These are phyloP conservation scores for Pseudomonodictys pantanalensis DNA, from an alignment of 495 filamentous ascomycete genomes.

Conservation along the genomic window DNA sequence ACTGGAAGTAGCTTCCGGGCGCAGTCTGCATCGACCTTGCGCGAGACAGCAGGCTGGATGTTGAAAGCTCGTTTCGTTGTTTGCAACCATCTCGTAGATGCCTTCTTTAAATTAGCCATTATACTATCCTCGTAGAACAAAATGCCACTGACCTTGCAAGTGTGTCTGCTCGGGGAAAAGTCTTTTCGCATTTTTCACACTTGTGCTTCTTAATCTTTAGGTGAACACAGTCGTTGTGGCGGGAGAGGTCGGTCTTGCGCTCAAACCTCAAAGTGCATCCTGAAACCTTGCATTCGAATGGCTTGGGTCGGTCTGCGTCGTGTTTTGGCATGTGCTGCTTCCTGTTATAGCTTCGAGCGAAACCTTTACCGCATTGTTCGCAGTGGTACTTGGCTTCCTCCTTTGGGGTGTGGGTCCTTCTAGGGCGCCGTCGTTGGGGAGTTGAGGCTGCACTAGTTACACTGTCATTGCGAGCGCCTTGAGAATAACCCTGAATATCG, in stretches of 20 bases:
- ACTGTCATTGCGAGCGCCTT: too few relatives aligned
- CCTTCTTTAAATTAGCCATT: too few relatives aligned
- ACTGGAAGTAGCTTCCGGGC: constrained; percentile 14
- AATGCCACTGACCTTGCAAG: constrained; percentile 71
- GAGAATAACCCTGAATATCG: too few relatives aligned
- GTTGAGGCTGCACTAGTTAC: too few relatives aligned
- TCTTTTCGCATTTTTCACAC: constrained; percentile 68
- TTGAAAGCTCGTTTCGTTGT: constrained; percentile 61
- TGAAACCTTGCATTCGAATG: constrained; percentile 62
- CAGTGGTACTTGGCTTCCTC: constrained; percentile 78
- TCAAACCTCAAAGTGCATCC: constrained; percentile 73
- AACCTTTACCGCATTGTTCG: constrained; percentile 71
- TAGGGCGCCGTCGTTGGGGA: constrained; percentile 49
- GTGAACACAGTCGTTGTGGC: constrained; percentile 74
- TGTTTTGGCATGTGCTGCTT: constrained; percentile 89
- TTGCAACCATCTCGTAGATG: constrained; percentile 80
- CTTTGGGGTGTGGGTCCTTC: constrained; percentile 63
- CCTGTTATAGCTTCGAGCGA: constrained; percentile 86
- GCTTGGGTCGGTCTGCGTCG: constrained; percentile 68
- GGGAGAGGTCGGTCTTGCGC: constrained; percentile 77
- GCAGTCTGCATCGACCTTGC: constrained; percentile 12
- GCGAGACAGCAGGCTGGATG: constrained; percentile 10
- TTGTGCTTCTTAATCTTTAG: constrained; percentile 53
- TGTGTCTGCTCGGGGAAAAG: constrained; percentile 81
- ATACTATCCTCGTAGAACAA: too few relatives aligned